Percentiles rank a stretch among this genome's conserved stretches.
These are phyloP conservation scores for Sarcomyxa edulis DNA, from an alignment of 768 basidiomycete species.

Conservation along the genomic window DNA sequence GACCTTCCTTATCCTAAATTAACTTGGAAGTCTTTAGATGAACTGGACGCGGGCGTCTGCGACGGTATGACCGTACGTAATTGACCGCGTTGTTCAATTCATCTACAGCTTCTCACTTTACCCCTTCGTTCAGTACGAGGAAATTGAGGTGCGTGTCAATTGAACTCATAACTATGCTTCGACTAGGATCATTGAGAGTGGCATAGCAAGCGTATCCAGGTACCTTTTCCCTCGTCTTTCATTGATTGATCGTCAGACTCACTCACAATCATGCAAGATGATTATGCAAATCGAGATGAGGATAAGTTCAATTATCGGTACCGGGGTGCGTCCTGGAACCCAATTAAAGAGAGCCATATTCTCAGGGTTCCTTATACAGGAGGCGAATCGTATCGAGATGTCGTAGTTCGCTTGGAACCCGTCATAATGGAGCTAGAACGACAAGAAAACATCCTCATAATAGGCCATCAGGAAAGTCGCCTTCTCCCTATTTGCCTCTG, in stretches of 20 bases:
- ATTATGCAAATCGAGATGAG: slow-evolving; percentile 96
- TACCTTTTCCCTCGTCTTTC: too few species aligned
- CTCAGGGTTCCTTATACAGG: slow-evolving; percentile 2
- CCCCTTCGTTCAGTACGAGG: too few species aligned
- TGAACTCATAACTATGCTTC: too few species aligned
- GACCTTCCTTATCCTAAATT: slow-evolving; percentile 84
- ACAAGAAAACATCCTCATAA: slow-evolving; percentile 94
- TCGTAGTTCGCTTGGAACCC: slow-evolving; percentile 91
- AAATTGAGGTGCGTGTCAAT: too few species aligned
- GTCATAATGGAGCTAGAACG: slow-evolving; percentile 99
- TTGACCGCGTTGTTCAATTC: too few species aligned
- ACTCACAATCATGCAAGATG: too few species aligned
- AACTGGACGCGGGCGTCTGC: slow-evolving; percentile 97
- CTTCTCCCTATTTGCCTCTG: too few species aligned
- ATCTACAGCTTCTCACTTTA: too few species aligned
- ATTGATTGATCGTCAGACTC: too few species aligned
- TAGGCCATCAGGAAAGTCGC: slow-evolving; percentile 79
- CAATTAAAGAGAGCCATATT: not conserved
- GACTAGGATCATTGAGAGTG: too few species aligned
- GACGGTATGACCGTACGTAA: slow-evolving; percentile 99
- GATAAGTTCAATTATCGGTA: slow-evolving; percentile 99
- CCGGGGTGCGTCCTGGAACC: slow-evolving; percentile 59
- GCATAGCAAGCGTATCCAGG: slow-evolving; percentile 88
- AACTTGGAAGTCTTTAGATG: slow-evolving; percentile 98
- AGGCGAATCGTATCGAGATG: slow-evolving; percentile 97